A percentile compares a stretch with the other conserved stretches of the same genome.
These are phyloP conservation scores for Suaeda aralocaspica DNA, from an alignment of 148 eudicot genomes.

Conservation along the genomic window DNA sequence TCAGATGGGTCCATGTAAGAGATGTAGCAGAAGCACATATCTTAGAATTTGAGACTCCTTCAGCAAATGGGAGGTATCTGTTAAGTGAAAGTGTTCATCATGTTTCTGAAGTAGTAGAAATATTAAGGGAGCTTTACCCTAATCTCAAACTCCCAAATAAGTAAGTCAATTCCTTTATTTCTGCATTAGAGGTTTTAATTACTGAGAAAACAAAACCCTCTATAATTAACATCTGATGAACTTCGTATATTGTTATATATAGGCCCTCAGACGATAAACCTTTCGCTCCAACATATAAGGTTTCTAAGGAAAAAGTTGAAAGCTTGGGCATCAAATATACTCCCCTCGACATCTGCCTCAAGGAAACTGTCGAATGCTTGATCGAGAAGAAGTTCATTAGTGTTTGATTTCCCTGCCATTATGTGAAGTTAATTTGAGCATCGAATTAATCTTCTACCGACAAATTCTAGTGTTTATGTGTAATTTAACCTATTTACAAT, in stretches of 20 bases:
- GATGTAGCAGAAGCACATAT: constrained; percentile 62
- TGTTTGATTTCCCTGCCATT: too few relatives aligned
- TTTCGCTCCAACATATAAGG: constrained; percentile 31
- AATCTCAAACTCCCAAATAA: constrained; percentile 49
- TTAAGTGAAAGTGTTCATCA: constrained; percentile 45
- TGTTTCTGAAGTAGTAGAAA: constrained; percentile 42
- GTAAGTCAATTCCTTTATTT: constrained; percentile 36
- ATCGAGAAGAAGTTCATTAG: constrained; percentile 49
- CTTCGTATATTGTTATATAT: too few relatives aligned
- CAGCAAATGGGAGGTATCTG: constrained; percentile 53
- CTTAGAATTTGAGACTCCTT: constrained; percentile 49
- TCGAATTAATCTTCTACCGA: too few relatives aligned
- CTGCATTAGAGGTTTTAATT: too few relatives aligned
- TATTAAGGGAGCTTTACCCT: constrained; percentile 55
- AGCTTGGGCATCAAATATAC: constrained; percentile 54
- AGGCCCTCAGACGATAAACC: constrained; percentile 65
- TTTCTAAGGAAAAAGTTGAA: constrained; percentile 46
- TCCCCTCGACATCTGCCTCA: constrained; percentile 42
- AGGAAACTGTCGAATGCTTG: constrained; percentile 63
- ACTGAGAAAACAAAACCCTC: too few relatives aligned
- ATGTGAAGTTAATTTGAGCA: too few relatives aligned
- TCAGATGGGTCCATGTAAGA: constrained; percentile 55
- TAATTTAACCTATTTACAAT: too few relatives aligned
- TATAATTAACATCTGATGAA: too few relatives aligned
- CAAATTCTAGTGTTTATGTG: too few relatives aligned